phyloP scores from a whole-genome alignment of 2,329 filamentous ascomycete species.

The Stemphylium beticola region DNA sequence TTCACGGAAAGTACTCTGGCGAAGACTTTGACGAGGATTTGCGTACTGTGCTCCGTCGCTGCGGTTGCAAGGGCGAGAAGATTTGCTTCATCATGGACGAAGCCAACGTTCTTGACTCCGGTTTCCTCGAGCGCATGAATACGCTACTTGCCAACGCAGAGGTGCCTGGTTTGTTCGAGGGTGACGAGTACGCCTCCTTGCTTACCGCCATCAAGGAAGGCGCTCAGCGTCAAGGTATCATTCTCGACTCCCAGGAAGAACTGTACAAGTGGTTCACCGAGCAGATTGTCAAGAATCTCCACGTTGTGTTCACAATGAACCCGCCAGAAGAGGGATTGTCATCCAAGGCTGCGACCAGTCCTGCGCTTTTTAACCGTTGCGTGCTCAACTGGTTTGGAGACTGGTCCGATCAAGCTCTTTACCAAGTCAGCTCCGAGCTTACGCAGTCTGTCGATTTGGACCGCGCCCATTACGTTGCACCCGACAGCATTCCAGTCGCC shows the following conservation, averaged over 20 bases:
- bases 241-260: conserved; percentile 97
- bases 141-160: conserved; percentile 98
- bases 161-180: conserved; percentile 96
- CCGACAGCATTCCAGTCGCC: conserved; percentile 90
- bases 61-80: conserved; percentile 97
- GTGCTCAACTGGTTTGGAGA: conserved; percentile 99
- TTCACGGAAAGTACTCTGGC: conserved; percentile 96
- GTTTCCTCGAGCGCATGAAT: conserved; percentile 99
- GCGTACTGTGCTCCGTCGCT: conserved; percentile 87
- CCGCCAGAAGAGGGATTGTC: conserved; percentile 93
- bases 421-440: conserved; percentile 94
- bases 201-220: conserved; percentile 99
- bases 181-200: conserved; percentile 96
- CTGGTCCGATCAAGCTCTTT: conserved; percentile 98
- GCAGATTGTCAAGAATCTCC: conserved; percentile 97
- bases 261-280: conserved; percentile 99
- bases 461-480: conserved; percentile 80
- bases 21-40: conserved; percentile 99
- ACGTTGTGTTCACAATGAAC: conserved; percentile 99
- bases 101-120: conserved; percentile 96
- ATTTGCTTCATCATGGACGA: conserved; percentile 99
- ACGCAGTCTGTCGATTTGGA: conserved; percentile 97
- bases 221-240: conserved; percentile 90
- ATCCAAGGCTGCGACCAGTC: conserved; percentile 96
- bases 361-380: conserved; percentile 98